Percentiles rank a stretch among this genome's conserved stretches.
These are phyloP conservation scores for Pterocarpus macrocarpus DNA, from an alignment of 306 rosid species.

Conservation along the genomic window DNA sequence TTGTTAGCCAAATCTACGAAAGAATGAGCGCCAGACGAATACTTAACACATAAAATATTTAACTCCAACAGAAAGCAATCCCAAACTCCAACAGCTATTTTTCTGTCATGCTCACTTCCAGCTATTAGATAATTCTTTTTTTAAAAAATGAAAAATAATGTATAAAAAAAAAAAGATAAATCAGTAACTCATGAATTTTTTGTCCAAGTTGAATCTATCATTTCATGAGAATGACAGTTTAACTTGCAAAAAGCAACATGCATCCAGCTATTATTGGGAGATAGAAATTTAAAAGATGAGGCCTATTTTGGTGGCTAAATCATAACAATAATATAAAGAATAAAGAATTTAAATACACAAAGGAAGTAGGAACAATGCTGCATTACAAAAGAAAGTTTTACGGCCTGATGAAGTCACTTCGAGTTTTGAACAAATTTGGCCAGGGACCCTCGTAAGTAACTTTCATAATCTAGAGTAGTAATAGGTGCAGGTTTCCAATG, in stretches of 20 bases:
- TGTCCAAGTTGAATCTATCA: neutral
- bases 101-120: neutral
- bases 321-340: neutral
- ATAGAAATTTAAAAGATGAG: neutral
- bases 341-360: too few relatives aligned
- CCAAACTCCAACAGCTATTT: too few relatives aligned
- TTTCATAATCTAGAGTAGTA: constrained; percentile 33
- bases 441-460: constrained; percentile 34
- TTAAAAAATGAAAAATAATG: neutral
- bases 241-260: neutral
- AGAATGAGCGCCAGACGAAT: too few relatives aligned
- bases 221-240: neutral
- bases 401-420: neutral
- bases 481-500: neutral
- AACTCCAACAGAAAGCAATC: too few relatives aligned
- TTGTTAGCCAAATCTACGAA: too few relatives aligned
- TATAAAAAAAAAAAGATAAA: neutral
- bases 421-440: constrained; percentile 40
- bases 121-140: neutral
- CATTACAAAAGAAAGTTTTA: neutral
- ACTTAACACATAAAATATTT: too few relatives aligned
- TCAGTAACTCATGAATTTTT: neutral
- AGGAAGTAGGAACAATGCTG: neutral
- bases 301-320: neutral
- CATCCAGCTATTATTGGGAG: neutral